Base-by-base conservation (phyloP, 148 eudicot species). In the Camellia sinensis region DNA sequence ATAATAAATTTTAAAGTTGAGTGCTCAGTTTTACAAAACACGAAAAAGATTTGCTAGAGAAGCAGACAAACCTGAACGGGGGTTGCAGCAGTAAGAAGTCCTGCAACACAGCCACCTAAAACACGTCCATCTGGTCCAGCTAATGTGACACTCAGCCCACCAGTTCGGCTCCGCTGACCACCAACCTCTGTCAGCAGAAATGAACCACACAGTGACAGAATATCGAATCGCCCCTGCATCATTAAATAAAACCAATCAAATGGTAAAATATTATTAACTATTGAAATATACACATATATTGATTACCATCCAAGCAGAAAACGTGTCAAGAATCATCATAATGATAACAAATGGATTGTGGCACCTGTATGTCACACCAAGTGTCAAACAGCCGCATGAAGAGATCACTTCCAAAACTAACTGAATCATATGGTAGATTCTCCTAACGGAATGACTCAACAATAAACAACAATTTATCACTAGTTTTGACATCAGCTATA, bases 81-180 rank as follows among this genome's bases (percentile, higher is more conserved):
- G 52, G 92, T 84, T 67, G 97, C 95, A 78, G 98, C 98, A 64
- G 83, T 88, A 56, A 94, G 86, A 71, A 89, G 85, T 71, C 98
- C 98, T 53, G 95, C 97, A 68, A 94, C 97, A 80, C 89, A 88
- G 74, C 98, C 98, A 65, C 97, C 97, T 15, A 94, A 83, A 77
- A 92, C 90, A 76, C 92, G 91, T 52, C 98, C 98, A 83, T 94
- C 95, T 37, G 95, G 90, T 74, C 94, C 97, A 63, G 97, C 89
- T 69, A 94, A 86, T 15, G 98, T 86, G 64, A 90, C 87, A 79
- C 94, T 91, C 84, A 94, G 71, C 52, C 95, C 94, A 82, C 98
- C 98, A 1, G 88, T 89, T 78, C 95, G 85, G 84, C 92, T 89
- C 70, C 89, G 85, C 75, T 87, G 95, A 65, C 97, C 91, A 52